A percentile compares a stretch with the other conserved stretches of the same genome.
Evolutionary conservation across 1,139 yeast genomes (phyloP).

Genomic region (Ogataea hybrid): DNA sequence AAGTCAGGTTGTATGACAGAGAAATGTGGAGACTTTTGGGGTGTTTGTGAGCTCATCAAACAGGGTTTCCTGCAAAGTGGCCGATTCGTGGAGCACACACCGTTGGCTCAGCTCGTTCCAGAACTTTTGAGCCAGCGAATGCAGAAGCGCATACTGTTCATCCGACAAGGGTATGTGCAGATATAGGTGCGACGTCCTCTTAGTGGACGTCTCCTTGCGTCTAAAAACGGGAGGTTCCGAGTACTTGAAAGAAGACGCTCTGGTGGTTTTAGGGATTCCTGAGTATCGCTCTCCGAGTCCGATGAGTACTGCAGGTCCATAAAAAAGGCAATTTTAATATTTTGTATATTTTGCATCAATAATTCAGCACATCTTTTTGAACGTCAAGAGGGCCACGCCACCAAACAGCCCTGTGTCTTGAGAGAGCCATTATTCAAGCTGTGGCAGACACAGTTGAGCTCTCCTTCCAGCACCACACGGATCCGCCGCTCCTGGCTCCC

Average conservation of each 20-base stretch:
- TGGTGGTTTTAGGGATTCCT: slow-evolving; percentile 4
- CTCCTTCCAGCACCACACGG: too few species aligned
- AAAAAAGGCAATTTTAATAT: too few species aligned
- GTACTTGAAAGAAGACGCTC: slow-evolving; percentile 10
- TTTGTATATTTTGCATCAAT: too few species aligned
- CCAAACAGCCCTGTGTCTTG: too few species aligned
- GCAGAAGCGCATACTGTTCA: slow-evolving; percentile 5
- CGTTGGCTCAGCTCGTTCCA: slow-evolving; percentile 5
- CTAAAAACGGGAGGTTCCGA: slow-evolving; percentile 10
- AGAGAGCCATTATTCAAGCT: too few species aligned
- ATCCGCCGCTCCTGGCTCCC: background rate
- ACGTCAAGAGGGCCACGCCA: too few species aligned
- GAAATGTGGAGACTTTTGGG: slow-evolving; percentile 20
- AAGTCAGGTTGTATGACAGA: slow-evolving; percentile 19
- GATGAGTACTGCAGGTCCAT: slow-evolving; percentile 10
- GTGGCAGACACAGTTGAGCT: too few species aligned
- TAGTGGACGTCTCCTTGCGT: background rate
- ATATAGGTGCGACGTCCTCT: slow-evolving; percentile 14
- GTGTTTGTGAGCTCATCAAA: slow-evolving; percentile 16
- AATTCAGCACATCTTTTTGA: too few species aligned
- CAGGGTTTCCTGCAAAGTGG: slow-evolving; percentile 2
- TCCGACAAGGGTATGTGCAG: slow-evolving; percentile 7
- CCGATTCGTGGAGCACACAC: background rate
- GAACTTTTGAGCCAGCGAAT: background rate
- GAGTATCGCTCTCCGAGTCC: slow-evolving; percentile 4